Percentiles rank a stretch among this genome's conserved stretches.
These are phyloP conservation scores for Capsicum chinense DNA, from an alignment of 257 asterid species.

Conservation along the genomic window DNA sequence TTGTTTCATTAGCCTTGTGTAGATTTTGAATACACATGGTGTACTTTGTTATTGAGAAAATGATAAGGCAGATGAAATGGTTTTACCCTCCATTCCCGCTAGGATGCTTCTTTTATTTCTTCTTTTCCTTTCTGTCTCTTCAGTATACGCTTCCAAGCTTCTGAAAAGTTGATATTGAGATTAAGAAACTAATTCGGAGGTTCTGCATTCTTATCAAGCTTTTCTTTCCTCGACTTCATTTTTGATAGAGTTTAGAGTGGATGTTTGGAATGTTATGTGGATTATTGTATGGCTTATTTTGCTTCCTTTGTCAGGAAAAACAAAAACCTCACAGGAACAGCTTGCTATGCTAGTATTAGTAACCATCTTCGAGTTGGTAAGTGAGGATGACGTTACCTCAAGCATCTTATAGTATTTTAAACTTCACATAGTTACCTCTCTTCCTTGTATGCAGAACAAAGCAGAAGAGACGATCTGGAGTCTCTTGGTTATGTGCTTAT, in stretches of 20 bases:
- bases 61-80: neutral
- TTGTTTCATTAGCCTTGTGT: neutral
- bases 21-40: neutral
- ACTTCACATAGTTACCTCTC: constrained; percentile 16
- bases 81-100: neutral
- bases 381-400: constrained; percentile 31
- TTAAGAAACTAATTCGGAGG: neutral
- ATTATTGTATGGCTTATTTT: constrained; percentile 14
- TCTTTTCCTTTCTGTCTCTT: neutral
- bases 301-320: constrained; percentile 68
- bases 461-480: constrained; percentile 96
- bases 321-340: constrained; percentile 95
- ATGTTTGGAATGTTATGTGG: neutral
- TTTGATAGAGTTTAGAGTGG: neutral
- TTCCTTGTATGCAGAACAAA: constrained; percentile 68
- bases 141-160: constrained; percentile 3
- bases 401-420: neutral
- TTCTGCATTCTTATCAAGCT: constrained; percentile 4
- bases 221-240: constrained; percentile 6
- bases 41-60: constrained; percentile 20
- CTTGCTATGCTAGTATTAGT: constrained; percentile 95
- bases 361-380: constrained; percentile 96
- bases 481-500: constrained; percentile 92
- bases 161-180: neutral
- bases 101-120: neutral